Conservation (phyloP, 2,329 filamentous ascomycete species). For the Sarocladiaceae sp. region DNA sequence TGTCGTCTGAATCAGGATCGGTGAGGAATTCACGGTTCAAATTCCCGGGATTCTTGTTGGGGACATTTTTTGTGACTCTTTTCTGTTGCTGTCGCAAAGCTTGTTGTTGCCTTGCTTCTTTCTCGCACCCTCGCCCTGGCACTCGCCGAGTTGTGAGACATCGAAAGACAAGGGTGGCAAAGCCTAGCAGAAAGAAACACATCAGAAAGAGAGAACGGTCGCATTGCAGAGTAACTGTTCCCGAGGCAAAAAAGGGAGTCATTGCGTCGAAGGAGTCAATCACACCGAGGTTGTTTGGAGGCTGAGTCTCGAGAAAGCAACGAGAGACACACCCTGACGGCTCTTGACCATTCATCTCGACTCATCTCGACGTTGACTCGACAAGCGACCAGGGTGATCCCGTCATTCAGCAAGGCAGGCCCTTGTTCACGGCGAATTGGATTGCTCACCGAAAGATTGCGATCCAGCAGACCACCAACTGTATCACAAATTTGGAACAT, state of each 20-base stretch:
- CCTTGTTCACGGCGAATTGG: background rate
- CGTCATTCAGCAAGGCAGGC: background rate
- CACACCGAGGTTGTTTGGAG: background rate
- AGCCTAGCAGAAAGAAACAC: background rate
- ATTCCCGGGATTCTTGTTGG: background rate
- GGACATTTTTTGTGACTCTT: background rate
- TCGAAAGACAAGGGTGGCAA: background rate
- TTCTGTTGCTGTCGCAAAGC: background rate
- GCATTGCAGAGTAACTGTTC: background rate
- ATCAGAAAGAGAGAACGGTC: background rate
- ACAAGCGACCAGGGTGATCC: background rate
- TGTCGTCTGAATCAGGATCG: background rate
- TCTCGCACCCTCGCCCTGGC: background rate
- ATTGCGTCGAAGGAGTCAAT: background rate
- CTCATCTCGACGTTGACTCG: constrained; percentile 3
- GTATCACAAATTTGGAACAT: constrained; percentile 1
- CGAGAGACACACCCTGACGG: background rate
- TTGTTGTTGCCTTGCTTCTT: background rate
- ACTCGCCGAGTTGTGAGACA: constrained; percentile 1
- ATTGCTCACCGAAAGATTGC: background rate
- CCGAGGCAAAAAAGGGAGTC: too few species aligned
- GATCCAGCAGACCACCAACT: background rate
- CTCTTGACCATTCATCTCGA: background rate
- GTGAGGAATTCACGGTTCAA: constrained; percentile 4
- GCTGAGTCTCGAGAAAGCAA: constrained; percentile 5